Evolutionary conservation across 108 stramenopile species (phyloP).

Genomic region (Stephanodiscus minutulus): DNA sequence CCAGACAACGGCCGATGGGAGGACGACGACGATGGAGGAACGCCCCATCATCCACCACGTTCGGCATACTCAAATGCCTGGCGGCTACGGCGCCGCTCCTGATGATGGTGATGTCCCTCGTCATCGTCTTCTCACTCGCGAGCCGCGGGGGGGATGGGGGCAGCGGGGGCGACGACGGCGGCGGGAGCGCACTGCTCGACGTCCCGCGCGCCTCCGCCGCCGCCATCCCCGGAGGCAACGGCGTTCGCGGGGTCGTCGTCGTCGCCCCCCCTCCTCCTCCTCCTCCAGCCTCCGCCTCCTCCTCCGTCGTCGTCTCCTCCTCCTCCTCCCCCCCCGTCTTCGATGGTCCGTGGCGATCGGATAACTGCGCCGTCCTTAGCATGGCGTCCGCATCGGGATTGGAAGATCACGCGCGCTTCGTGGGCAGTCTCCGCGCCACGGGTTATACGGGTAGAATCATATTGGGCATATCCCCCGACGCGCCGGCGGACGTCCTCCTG

Average conservation of each 20-base stretch:
- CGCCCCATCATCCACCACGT: neutral
- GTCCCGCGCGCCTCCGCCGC: too few relatives aligned
- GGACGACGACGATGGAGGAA: neutral
- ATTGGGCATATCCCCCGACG: conserved; percentile 53
- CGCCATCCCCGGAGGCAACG: too few relatives aligned
- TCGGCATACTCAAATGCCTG: neutral
- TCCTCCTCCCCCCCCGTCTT: too few relatives aligned
- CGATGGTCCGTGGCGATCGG: neutral
- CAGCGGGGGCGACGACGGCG: too few relatives aligned
- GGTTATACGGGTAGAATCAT: conserved; percentile 75
- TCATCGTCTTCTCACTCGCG: neutral
- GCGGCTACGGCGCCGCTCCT: neutral
- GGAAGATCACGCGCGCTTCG: conserved; percentile 36
- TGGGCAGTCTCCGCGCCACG: conserved; percentile 68
- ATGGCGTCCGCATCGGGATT: neutral
- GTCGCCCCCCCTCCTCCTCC: too few relatives aligned
- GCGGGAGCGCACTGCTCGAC: too few relatives aligned
- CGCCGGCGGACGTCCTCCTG: conserved; percentile 17
- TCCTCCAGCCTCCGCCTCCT: too few relatives aligned
- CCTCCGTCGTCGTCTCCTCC: too few relatives aligned
- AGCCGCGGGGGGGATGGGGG: neutral
- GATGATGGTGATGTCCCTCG: neutral
- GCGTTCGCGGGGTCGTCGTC: too few relatives aligned
- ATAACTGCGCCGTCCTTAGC: neutral
- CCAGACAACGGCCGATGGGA: too few relatives aligned